Percentiles rank a stretch among this genome's conserved stretches.
These are phyloP conservation scores for Stachybotrys elegans DNA, from an alignment of 2,329 filamentous ascomycete genomes.

Conservation along the genomic window DNA sequence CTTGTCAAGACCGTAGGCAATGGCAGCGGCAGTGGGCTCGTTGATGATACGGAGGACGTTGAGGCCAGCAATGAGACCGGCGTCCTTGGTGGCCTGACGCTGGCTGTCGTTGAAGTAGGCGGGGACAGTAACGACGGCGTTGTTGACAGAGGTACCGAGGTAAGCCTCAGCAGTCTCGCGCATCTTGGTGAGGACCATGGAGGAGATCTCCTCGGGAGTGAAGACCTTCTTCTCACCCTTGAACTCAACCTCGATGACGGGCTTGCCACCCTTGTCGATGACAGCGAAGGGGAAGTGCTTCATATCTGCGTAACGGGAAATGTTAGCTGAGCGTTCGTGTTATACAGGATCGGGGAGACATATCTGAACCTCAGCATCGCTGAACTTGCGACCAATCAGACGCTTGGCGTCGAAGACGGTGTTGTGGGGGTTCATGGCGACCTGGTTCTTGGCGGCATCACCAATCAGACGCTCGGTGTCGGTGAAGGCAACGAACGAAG, in stretches of 20 bases:
- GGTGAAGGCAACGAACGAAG: constrained; percentile 98
- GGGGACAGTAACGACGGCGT: constrained; percentile 97
- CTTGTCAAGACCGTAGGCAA: constrained; percentile 96
- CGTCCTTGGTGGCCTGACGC: constrained; percentile 98
- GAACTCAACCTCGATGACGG: constrained; percentile 93
- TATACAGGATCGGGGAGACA: background rate
- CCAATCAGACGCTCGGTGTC: constrained; percentile 98
- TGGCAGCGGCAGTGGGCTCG: constrained; percentile 96
- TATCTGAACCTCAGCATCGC: constrained; percentile 86
- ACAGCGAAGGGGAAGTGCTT: constrained; percentile 99
- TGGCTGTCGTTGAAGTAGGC: constrained; percentile 99
- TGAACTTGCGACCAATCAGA: constrained; percentile 92
- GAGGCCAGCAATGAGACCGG: constrained; percentile 92
- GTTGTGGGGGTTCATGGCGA: constrained; percentile 97
- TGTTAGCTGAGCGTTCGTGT: background rate
- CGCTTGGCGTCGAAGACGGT: constrained; percentile 99
- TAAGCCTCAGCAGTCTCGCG: constrained; percentile 91
- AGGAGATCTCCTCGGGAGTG: constrained; percentile 97
- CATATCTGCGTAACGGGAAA: constrained; percentile 65
- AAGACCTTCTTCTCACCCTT: constrained; percentile 92
- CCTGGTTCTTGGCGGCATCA: constrained; percentile 99
- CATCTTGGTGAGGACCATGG: constrained; percentile 98
- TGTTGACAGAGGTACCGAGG: constrained; percentile 97
- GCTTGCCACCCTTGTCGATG: constrained; percentile 80
- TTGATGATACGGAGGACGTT: constrained; percentile 99